Base-by-base conservation (phyloP, 768 basidiomycete species). In the Podaxis sp. region DNA sequence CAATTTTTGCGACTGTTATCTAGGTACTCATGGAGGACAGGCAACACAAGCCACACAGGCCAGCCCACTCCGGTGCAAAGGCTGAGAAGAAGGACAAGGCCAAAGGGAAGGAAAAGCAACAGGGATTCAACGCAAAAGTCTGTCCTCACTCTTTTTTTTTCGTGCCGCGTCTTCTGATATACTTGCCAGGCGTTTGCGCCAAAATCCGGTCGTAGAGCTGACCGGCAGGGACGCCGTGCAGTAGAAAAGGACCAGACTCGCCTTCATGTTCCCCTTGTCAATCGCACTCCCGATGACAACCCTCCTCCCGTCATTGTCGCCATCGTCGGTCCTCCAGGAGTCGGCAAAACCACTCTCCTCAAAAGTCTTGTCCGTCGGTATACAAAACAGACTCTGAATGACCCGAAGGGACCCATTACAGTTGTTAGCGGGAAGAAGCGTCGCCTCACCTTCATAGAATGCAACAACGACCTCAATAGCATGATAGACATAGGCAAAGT, bases 401-500 rank as follows among this genome's bases (percentile, higher is more conserved):
- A 98, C 27, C 86, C 89, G 61, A 89, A 90, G 67, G 97, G 97
- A 0, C 97, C 97, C 4, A 87, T 98, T 53, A 99, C 97, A 0
- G 90, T 98, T 21, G 90, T 98, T 48, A 88, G 87, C 53, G 95
- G 96, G 44, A 98, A 98, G 78, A 93, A 88, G 67, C 82, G 93
- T 52, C 79, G 97, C 13, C 78, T 98, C n/a, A 98, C 97, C 0
- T 94, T 98, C 71, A 83, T 99, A 54, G 97, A 98, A 74, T 98
- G 95, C 76, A 95, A 95, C 68, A 98, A 94, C 71, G 95, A 98
- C 76, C 81, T 98, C 66, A 95, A 95, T 72, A 93, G 94, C 55
- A 98, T 98, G 96, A 92, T 98, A 65, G 97, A 99, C 80, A 82
- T 98, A 67, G 96, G 88, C 58, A 99, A 99, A 75, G 86, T 98